A percentile compares a stretch with the other conserved stretches of the same genome.
Evolutionary conservation across 2,329 filamentous ascomycete genomes (phyloP).

Genomic region (Coccinonectria pachysandricola): DNA sequence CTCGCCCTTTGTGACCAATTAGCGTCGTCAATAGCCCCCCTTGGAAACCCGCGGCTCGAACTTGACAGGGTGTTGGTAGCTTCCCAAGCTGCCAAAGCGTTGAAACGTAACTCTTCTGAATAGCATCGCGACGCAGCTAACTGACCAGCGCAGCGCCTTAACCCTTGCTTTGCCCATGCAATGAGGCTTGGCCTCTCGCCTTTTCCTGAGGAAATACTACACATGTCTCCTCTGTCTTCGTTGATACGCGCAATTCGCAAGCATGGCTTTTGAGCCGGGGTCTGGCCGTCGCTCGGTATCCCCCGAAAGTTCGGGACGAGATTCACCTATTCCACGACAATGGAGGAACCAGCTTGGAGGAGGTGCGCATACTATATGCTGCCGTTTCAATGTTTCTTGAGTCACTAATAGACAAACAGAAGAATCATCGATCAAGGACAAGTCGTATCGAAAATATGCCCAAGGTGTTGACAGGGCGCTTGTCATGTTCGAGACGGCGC

Average conservation of each 20-base stretch:
- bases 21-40: no score
- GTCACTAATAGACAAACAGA: conserved; percentile 28
- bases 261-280: conserved; percentile 55
- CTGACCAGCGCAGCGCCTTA: no score
- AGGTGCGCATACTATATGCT: conserved; percentile 42
- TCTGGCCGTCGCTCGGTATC: conserved; percentile 52
- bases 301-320: conserved; percentile 74
- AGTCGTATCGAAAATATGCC: conserved; percentile 78
- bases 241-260: conserved; percentile 18
- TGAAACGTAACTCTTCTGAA: conserved; percentile 21
- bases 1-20: no score
- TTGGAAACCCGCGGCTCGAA: no score
- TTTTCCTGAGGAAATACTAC: no score
- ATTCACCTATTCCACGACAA: conserved; percentile 64
- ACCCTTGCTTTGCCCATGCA: no score
- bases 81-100: conserved; percentile 6
- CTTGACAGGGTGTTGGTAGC: no score
- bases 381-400: background rate
- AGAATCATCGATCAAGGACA: conserved; percentile 48
- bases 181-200: no score
- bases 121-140: conserved; percentile 7
- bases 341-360: conserved; percentile 68
- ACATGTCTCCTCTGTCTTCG: conserved; percentile 12
- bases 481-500: conserved; percentile 78
- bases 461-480: conserved; percentile 78